Conservation (phyloP, 495 filamentous ascomycete genomes). For the Xylaria flabelliformis region DNA sequence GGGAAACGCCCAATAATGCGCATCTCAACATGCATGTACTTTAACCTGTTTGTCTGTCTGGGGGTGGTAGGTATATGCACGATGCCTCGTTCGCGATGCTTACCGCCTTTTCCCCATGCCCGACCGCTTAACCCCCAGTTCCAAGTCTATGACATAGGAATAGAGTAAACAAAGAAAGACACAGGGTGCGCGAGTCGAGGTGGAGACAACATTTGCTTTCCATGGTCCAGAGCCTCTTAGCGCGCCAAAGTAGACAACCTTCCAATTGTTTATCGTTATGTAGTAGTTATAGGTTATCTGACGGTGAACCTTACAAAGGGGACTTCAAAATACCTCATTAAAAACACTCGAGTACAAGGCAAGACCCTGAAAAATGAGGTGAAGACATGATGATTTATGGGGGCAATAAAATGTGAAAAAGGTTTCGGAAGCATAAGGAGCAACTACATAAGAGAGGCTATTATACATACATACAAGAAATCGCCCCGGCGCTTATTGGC, state of each 20-base stretch:
- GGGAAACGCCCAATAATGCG: slow-evolving; percentile 19
- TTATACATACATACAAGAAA: slow-evolving; percentile 8
- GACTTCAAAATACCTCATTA: not conserved
- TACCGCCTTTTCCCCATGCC: slow-evolving; percentile 39
- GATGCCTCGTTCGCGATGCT: slow-evolving; percentile 40
- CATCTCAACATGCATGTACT: slow-evolving; percentile 24
- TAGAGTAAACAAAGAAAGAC: slow-evolving; percentile 6
- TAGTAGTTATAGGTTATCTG: not conserved
- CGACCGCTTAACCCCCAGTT: slow-evolving; percentile 11
- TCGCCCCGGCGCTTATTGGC: slow-evolving; percentile 12
- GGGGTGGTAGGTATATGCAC: slow-evolving; percentile 31
- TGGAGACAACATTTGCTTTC: slow-evolving; percentile 15
- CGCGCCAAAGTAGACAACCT: not conserved
- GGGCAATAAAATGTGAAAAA: slow-evolving; percentile 14
- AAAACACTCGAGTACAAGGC: not conserved
- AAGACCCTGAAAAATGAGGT: slow-evolving; percentile 23
- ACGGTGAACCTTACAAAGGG: not conserved
- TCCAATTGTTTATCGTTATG: not conserved
- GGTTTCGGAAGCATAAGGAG: slow-evolving; percentile 13
- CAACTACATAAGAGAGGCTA: slow-evolving; percentile 13
- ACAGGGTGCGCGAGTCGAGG: slow-evolving; percentile 24
- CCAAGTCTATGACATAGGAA: slow-evolving; percentile 23
- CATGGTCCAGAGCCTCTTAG: slow-evolving; percentile 6
- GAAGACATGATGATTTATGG: not conserved
- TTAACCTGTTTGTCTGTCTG: slow-evolving; percentile 29